A percentile compares a stretch with the other conserved stretches of the same genome.
Conservation (phyloP, 371 early-diverging fungal species). For the Mucor piriformis region DNA sequence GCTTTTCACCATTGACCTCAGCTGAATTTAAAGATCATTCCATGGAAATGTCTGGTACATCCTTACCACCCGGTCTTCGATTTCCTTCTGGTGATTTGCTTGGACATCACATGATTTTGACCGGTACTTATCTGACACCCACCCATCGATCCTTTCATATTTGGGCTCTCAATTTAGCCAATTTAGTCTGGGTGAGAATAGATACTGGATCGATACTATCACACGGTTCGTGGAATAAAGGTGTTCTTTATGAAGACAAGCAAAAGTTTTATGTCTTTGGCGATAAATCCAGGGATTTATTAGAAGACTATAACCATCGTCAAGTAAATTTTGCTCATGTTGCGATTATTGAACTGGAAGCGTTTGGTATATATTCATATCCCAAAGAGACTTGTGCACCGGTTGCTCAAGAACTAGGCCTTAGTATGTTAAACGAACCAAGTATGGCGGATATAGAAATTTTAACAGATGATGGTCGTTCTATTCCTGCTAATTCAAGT, state of each 20-base stretch:
- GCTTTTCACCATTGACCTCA: constrained; percentile 20
- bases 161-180: constrained; percentile 73
- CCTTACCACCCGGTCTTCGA: constrained; percentile 77
- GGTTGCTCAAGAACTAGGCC: constrained; percentile 55
- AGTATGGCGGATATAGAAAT: constrained; percentile 72
- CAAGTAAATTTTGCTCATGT: constrained; percentile 79
- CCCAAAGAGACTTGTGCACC: constrained; percentile 58
- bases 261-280: constrained; percentile 75
- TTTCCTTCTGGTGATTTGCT: constrained; percentile 72
- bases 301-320: constrained; percentile 78
- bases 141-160: constrained; percentile 71
- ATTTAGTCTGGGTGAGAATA: constrained; percentile 70
- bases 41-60: constrained; percentile 59
- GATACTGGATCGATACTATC: constrained; percentile 67
- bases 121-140: constrained; percentile 75
- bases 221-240: constrained; percentile 81
- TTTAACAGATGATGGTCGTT: constrained; percentile 57
- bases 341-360: constrained; percentile 71
- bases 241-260: constrained; percentile 60
- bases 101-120: constrained; percentile 73
- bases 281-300: constrained; percentile 66
- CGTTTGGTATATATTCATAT: constrained; percentile 71
- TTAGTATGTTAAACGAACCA: constrained; percentile 68
- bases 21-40: constrained; percentile 56
- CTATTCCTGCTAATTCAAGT: constrained; percentile 70